Evolutionary conservation across 176 grass and related monocot species (phyloP), one percentile per base, ranked within the genome.

Genomic region (Lolium multiflorum): DNA sequence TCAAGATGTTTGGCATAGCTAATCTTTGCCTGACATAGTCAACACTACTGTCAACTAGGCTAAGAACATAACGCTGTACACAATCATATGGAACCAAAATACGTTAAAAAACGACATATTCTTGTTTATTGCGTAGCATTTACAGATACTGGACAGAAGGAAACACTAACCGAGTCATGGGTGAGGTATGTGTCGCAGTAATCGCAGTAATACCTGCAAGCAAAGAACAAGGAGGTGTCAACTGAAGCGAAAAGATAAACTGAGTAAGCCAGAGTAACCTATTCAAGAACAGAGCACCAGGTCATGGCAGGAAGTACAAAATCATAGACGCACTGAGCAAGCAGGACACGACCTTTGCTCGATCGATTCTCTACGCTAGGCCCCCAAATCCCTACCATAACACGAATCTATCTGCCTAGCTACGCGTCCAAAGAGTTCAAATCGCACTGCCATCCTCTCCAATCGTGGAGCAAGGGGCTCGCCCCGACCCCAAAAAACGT

Each of bases 141-240:
- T 58, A 50, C 0, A 71, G 37, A 83, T 80, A 11, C 7, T 51
- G 47, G 52, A 47, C 15, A 74, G 18, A 25, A 73, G 20, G 35
- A 77, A 43, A 25, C 51, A 77, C 90, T 89, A 61, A 96, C 97
- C 14, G 97, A 99, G 89, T 99, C 97, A 80, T 97, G 95, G 62
- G 97, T 96, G 20, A 99, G 83, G 65, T 99, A 99, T 83, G 97
- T 99, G 71, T 99, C 97, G 41, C 97, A 99, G 72, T 99, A 99
- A 62, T 99, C 97, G 24, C 97, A 99, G 5, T 94, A 96, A 76
- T 99, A 99, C 79, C 97, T 99, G 89, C 58, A 87, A 60, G 64
- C 38, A 56, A 87, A 88, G 35, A 67, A 80, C 69, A 81, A 82
- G 6, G 41, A 57, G 18, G 54, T 70, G 7, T 71, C 46, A 82